Conservation (phyloP, 139 green algal genomes). For the Micractinium sp. region DNA sequence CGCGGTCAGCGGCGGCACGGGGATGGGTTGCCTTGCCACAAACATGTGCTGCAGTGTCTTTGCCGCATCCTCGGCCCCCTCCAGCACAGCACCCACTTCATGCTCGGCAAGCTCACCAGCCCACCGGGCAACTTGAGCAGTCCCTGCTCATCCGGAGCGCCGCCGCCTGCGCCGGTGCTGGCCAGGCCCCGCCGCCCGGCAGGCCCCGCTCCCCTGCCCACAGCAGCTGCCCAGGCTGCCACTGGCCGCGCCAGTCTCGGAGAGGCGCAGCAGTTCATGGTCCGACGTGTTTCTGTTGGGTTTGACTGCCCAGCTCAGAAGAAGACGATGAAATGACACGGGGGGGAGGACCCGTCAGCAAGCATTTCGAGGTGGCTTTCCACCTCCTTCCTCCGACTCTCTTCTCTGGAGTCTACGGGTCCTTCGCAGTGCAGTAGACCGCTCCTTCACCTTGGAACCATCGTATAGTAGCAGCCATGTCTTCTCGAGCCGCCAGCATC, state of each 20-base stretch:
- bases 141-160: not conserved
- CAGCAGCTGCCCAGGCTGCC: not conserved
- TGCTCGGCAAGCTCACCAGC: not conserved
- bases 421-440: no score
- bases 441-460: no score
- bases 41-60: not conserved
- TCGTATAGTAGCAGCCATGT: not conserved
- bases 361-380: not conserved
- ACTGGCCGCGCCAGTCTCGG: no score
- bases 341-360: not conserved
- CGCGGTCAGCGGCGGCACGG: no score
- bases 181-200: not conserved
- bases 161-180: not conserved
- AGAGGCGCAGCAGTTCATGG: no score
- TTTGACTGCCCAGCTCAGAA: not conserved
- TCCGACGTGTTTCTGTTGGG: no score
- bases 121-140: not conserved
- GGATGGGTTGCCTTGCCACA: not conserved
- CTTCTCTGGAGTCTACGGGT: not conserved
- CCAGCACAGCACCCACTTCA: no score
- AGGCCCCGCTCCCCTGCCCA: not conserved
- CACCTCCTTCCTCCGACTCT: not conserved
- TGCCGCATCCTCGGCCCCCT: no score
- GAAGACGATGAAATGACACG: not conserved
- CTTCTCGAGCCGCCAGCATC: not conserved